A percentile compares a stretch with the other conserved stretches of the same genome.
Conservation (phyloP, 768 basidiomycete genomes). For the Pleurotus tuoliensis region DNA sequence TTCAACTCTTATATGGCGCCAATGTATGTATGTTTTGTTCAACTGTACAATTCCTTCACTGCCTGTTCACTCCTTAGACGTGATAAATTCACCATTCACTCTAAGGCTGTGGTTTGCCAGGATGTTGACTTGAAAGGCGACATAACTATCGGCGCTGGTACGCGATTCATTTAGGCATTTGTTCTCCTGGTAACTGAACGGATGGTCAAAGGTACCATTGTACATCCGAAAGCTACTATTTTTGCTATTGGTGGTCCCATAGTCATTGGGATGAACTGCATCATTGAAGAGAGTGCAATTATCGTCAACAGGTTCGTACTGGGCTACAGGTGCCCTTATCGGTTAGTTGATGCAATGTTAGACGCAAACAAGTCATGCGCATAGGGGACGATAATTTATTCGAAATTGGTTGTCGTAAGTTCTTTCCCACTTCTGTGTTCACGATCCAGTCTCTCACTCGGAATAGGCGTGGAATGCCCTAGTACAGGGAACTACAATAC, state of each 20-base stretch:
- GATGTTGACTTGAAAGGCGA: slow-evolving; percentile 94
- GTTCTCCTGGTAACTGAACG: neutral
- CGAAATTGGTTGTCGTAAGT: slow-evolving; percentile 89
- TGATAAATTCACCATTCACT: slow-evolving; percentile 87
- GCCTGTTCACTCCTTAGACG: slow-evolving; percentile 41
- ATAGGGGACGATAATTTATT: slow-evolving; percentile 94
- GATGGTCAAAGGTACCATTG: slow-evolving; percentile 58
- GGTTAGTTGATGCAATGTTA: slow-evolving; percentile 17
- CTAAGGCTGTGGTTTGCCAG: slow-evolving; percentile 86
- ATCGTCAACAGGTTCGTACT: slow-evolving; percentile 74
- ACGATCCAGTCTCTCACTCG: neutral
- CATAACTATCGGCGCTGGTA: slow-evolving; percentile 86
- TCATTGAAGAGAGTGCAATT: slow-evolving; percentile 88
- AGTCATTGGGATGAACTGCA: slow-evolving; percentile 81
- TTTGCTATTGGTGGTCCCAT: slow-evolving; percentile 91
- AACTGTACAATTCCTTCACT: too few relatives aligned
- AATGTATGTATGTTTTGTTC: too few relatives aligned
- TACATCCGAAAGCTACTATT: slow-evolving; percentile 93
- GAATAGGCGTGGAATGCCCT: slow-evolving; percentile 82
- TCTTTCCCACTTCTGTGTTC: neutral
- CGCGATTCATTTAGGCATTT: neutral
- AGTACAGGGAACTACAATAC: slow-evolving; percentile 84
- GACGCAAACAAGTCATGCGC: slow-evolving; percentile 81
- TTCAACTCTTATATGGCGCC: too few relatives aligned
- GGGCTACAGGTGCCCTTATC: neutral